Evolutionary conservation across 306 rosid genomes (phyloP), one percentile per base, ranked within the genome.

Genomic region (Urtica urens): DNA sequence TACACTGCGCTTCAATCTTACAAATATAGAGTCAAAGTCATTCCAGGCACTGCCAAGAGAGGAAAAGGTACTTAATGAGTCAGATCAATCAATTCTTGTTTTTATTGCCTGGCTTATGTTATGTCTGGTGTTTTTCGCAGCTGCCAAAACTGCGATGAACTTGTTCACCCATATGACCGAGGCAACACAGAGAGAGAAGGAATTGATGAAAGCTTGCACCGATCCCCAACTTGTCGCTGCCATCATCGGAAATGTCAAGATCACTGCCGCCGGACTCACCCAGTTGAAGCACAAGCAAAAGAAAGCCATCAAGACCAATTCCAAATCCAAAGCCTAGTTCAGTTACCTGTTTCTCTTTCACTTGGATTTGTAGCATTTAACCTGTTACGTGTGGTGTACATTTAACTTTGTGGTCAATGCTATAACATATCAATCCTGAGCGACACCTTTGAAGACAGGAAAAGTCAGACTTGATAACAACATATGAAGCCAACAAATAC

Each of bases 161-260:
- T 54, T 90, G 63, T 90, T 90, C 78, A 79, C 94, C 74, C 99
- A 90, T 75, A 90, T 65, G 82, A 79, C 81, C 1, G 95, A 90
- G 47, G 72, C 95, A 46, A 74, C 94, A 22, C 64, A 1, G 38
- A 79, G 95, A 61, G 99, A 90, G 77, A 81, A 85, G 60, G 99
- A 90, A 69, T 69, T 84, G 74, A 85, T 85, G 80, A 90, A 90
- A 65, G 99, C 99, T 12, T 90, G 95, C 62, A 90, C 94, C 6
- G 99, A 85, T 71, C 85, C 99, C 16, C 95, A 90, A 64, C 65
- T 85, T 29, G 84, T 81, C 17, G 86, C 95, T 6, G 77, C 99
- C 38, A 73, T 90, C 52, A 49, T 90, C 22, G 93, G 99, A 46
- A 90, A 90, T 70, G 87, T 76, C 19, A 80, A 82, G 69, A 78